Percentiles rank a stretch among this genome's conserved stretches.
Conservation (phyloP, 2,329 filamentous ascomycete species). For the Ophiocordyceps camponoti-saundersi region DNA sequence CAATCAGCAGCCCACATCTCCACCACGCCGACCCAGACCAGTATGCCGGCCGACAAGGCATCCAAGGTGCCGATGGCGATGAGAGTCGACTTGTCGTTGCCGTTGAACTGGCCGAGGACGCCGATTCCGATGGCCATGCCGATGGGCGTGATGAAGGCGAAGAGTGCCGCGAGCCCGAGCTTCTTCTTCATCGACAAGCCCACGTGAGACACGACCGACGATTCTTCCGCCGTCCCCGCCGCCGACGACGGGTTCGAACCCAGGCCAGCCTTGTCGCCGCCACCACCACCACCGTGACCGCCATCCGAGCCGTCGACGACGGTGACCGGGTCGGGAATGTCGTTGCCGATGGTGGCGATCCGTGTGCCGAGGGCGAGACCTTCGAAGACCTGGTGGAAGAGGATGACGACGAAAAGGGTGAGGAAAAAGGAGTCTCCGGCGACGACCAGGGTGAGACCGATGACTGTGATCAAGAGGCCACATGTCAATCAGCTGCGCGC, state of each 20-base stretch:
- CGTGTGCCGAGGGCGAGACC: slow-evolving; percentile 57
- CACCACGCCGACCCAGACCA: slow-evolving; percentile 65
- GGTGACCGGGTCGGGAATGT: slow-evolving; percentile 1
- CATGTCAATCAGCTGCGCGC: not conserved
- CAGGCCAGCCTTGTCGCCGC: slow-evolving; percentile 9
- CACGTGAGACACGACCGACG: slow-evolving; percentile 1
- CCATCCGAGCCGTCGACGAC: not conserved
- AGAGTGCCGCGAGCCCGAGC: slow-evolving; percentile 42
- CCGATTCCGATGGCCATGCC: slow-evolving; percentile 71
- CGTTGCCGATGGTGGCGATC: slow-evolving; percentile 40
- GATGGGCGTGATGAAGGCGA: slow-evolving; percentile 56
- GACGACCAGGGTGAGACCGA: slow-evolving; percentile 47
- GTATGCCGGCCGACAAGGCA: slow-evolving; percentile 56
- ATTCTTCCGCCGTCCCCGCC: slow-evolving; percentile 1
- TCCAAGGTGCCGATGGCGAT: slow-evolving; percentile 59
- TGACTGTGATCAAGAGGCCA: slow-evolving; percentile 35
- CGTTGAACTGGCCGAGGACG: slow-evolving; percentile 54
- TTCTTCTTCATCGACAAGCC: slow-evolving; percentile 29
- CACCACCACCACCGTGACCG: slow-evolving; percentile 1
- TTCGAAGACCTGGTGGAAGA: slow-evolving; percentile 69
- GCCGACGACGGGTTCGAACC: not conserved
- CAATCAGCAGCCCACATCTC: slow-evolving; percentile 70
- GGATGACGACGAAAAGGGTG: slow-evolving; percentile 47
- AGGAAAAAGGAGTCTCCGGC: slow-evolving; percentile 37
- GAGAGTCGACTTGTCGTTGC: slow-evolving; percentile 50